Percentiles rank a stretch among this genome's conserved stretches.
These are phyloP conservation scores for Cnidoscolus chayamansa DNA, from an alignment of 441 rosid genomes.

Conservation along the genomic window DNA sequence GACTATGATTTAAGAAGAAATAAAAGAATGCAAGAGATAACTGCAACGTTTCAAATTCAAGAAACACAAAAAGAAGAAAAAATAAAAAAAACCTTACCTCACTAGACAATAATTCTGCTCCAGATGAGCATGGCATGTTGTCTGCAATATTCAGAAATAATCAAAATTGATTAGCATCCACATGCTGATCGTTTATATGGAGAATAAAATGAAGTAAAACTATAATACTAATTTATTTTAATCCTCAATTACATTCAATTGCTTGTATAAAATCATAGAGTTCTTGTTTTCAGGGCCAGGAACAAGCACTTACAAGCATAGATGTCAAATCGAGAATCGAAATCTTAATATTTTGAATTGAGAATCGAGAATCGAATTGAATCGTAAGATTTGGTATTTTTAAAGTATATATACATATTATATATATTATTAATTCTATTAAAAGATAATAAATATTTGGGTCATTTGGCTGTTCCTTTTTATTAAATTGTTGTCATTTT, in stretches of 20 bases:
- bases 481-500: too few relatives aligned
- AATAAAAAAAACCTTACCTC: conserved; percentile 29
- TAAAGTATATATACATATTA: too few relatives aligned
- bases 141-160: conserved; percentile 35
- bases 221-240: not conserved
- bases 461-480: too few relatives aligned
- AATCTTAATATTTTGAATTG: too few relatives aligned
- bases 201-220: not conserved
- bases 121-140: conserved; percentile 43
- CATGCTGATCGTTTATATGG: not conserved
- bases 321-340: too few relatives aligned
- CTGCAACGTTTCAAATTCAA: not conserved
- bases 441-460: too few relatives aligned
- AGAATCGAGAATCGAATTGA: too few relatives aligned
- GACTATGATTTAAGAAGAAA: not conserved
- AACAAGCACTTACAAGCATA: too few relatives aligned
- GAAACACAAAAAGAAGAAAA: conserved; percentile 4
- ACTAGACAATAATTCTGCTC: conserved; percentile 32
- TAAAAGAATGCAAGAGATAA: not conserved
- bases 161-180: not conserved
- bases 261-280: not conserved
- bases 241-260: not conserved
- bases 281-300: not conserved
- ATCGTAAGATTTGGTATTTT: too few relatives aligned
- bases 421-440: too few relatives aligned